Conservation (phyloP, 352 stramenopile species). For the Phytophthora fragariaefolia region DNA sequence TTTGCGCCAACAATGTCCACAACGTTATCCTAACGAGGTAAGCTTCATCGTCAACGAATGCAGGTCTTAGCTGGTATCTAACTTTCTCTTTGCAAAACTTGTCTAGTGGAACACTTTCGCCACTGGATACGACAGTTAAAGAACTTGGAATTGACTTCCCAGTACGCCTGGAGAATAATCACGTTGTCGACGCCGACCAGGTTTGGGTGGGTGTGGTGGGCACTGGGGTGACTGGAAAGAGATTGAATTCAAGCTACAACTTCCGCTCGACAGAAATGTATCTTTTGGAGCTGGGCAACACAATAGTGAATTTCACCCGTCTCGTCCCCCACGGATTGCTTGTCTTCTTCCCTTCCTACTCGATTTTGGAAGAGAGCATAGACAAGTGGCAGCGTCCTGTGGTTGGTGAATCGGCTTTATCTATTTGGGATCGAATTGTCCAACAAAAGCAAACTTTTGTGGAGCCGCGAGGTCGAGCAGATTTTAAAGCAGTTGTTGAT, state of each 20-base stretch:
- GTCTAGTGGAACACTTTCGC: conserved; percentile 96
- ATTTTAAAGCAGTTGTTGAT: conserved; percentile 84
- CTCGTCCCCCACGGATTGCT: conserved; percentile 97
- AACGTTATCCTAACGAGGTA: conserved; percentile 90
- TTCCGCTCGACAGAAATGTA: conserved; percentile 94
- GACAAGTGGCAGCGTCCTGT: conserved; percentile 69
- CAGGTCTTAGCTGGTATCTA: neutral
- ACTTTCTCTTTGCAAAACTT: conserved; percentile 5
- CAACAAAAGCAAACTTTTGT: conserved; percentile 85
- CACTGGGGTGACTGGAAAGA: conserved; percentile 93
- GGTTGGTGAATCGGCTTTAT: conserved; percentile 46
- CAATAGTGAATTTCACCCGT: conserved; percentile 93
- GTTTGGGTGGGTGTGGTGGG: conserved; percentile 92
- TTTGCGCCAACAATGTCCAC: conserved; percentile 92
- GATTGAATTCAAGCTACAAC: conserved; percentile 96
- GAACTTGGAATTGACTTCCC: conserved; percentile 97
- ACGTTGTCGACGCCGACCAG: conserved; percentile 95
- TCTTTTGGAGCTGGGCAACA: conserved; percentile 96
- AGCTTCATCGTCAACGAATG: neutral
- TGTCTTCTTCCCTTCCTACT: conserved; percentile 99
- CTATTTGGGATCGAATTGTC: conserved; percentile 82
- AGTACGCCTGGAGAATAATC: conserved; percentile 96
- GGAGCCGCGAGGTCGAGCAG: conserved; percentile 68
- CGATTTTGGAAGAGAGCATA: conserved; percentile 92
- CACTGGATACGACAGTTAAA: conserved; percentile 95